Evolutionary conservation across 2,329 filamentous ascomycete genomes (phyloP), one percentile per base, ranked within the genome.

Genomic region (Chaetoscypha palmicola): DNA sequence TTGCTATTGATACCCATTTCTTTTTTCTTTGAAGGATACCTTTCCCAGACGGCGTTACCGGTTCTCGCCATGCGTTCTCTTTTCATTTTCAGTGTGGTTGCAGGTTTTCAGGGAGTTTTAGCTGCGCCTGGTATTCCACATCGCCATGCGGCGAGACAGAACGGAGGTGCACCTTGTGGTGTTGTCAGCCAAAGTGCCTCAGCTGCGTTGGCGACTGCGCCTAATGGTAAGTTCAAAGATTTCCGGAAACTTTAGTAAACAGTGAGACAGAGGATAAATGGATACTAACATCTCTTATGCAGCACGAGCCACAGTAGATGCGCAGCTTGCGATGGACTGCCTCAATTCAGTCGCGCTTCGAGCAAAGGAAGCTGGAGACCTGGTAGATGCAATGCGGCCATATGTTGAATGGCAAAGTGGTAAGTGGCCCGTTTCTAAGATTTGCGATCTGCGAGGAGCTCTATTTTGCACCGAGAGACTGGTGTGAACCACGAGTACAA

Each of bases 401-500:
- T 53, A 43, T 23, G 24, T 51, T 23, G 43, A 51, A 37, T 53
- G 43, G 40, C 51, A 53, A 34, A 47, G 40, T 42, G 40, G 40
- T 41, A 20, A 48, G 43, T 38, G 42, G 37, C 17, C 12, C 5
- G 20, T n/a, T 21, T 5, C 24, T 8, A 16, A 39, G 12, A 9
- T 33, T 33, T 10, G 5, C 5, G 31, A 39, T 41, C 28, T 49
- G 49, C 44, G 62, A 74, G 20, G 70, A 69, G 14, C 31, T 10
- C 5, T 8, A 10, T 33, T 10, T 33, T 33, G 31, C 5, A 16
- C 8, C 14, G 8, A 9, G 31, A 16, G 5, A 33, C 31, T 10
- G 31, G 21, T n/a, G n/a, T 16, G n/a, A 8, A 16, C 8, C 12
- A 17, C 10, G 8, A 7, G 11, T 14, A 14, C 20, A 30, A 39